A percentile compares a stretch with the other conserved stretches of the same genome.
Conservation (phyloP, 2,329 filamentous ascomycete species). For the Alternaria arborescens region DNA sequence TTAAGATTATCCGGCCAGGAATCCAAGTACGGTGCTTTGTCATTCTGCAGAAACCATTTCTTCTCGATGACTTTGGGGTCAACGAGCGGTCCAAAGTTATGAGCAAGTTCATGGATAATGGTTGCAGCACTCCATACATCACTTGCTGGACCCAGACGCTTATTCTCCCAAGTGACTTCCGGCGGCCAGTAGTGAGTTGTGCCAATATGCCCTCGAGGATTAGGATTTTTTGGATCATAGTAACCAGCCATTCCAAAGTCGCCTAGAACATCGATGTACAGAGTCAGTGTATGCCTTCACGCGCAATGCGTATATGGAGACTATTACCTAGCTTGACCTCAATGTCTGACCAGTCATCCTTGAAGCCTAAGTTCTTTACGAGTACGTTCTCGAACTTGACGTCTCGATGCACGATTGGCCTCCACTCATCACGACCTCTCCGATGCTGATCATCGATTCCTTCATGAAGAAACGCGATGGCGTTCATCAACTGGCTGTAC, state of each 20-base stretch:
- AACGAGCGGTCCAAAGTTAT: constrained; percentile 26
- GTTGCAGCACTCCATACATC: constrained; percentile 41
- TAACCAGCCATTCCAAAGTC: constrained; percentile 73
- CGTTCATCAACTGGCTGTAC: constrained; percentile 23
- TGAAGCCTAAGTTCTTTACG: constrained; percentile 51
- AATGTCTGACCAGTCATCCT: constrained; percentile 18
- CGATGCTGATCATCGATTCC: constrained; percentile 17
- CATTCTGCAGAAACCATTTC: background rate
- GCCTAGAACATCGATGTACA: constrained; percentile 45
- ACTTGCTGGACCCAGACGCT: constrained; percentile 15
- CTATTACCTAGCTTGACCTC: constrained; percentile 64
- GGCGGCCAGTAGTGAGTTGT: constrained; percentile 30
- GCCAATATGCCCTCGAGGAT: constrained; percentile 12
- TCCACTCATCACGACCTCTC: constrained; percentile 61
- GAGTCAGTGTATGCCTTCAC: background rate
- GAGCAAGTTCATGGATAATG: constrained; percentile 35
- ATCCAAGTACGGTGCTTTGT: background rate
- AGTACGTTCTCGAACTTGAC: constrained; percentile 96
- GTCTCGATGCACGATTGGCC: constrained; percentile 93
- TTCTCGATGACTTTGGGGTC: constrained; percentile 5
- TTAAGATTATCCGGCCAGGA: constrained; percentile 1
- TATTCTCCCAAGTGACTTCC: constrained; percentile 29
- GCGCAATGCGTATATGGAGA: background rate
- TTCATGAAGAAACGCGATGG: constrained; percentile 33
- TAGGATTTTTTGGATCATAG: constrained; percentile 52